Percentiles rank a stretch among this genome's conserved stretches.
Conservation (phyloP, 495 filamentous ascomycete species). For the Aspergillus indologenus region DNA sequence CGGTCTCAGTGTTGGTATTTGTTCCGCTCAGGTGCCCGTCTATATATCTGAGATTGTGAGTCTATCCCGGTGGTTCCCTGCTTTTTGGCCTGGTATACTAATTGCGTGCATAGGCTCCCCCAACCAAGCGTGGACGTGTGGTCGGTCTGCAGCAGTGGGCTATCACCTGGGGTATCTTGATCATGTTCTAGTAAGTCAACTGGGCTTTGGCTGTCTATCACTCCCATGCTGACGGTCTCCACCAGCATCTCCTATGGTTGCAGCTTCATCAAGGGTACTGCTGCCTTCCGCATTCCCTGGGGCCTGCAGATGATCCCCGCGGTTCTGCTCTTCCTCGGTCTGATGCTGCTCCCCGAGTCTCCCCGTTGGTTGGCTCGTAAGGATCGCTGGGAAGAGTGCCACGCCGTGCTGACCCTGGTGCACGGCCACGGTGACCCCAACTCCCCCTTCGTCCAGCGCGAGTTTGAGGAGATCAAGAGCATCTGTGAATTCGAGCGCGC, state of each 20-base stretch:
- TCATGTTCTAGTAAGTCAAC: conserved; percentile 61
- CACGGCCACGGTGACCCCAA: conserved; percentile 64
- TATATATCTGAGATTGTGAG: conserved; percentile 66
- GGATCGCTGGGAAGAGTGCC: conserved; percentile 70
- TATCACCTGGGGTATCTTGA: conserved; percentile 77
- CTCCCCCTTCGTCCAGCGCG: conserved; percentile 59
- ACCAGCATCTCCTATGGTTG: conserved; percentile 24
- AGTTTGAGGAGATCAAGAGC: conserved; percentile 67
- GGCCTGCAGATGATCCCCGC: conserved; percentile 73
- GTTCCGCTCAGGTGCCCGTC: conserved; percentile 75
- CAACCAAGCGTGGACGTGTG: conserved; percentile 65
- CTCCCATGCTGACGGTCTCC: background rate
- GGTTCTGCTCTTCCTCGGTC: conserved; percentile 57
- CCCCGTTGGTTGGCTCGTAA: conserved; percentile 74
- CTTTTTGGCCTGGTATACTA: background rate
- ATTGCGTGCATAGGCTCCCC: conserved; percentile 44
- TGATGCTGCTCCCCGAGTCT: conserved; percentile 68
- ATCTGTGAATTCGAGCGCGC: conserved; percentile 67
- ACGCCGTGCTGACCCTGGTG: conserved; percentile 60
- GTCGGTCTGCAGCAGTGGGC: conserved; percentile 75
- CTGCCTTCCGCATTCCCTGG: conserved; percentile 72
- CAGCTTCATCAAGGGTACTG: conserved; percentile 35
- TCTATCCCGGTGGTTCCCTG: background rate
- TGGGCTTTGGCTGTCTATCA: background rate
- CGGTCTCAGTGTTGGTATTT: conserved; percentile 72